Base-by-base conservation (phyloP, 176 grass and related monocot species). In the Carex littledalei region DNA sequence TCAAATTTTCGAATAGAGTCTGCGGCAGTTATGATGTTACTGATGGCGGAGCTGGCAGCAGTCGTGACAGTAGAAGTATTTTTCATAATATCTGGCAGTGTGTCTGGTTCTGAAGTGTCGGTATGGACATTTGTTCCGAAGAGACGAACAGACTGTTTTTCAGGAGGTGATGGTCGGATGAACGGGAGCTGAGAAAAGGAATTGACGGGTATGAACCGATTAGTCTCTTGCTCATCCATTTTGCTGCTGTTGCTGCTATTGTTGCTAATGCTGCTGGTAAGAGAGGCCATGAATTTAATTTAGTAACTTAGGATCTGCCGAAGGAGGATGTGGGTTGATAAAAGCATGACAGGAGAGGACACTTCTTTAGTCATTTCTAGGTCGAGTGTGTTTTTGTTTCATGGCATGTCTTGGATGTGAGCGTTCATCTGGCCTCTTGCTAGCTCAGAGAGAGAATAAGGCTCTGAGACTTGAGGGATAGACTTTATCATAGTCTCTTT, bases 141-240 rank as follows among this genome's bases (percentile, higher is more conserved):
- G 87, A 99, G 90, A 66, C 96, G 96, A 83, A 99, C 94, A 64
- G 84, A 87, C 69, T 89, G 41, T 47, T 86, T 90, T 34, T 92
- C 88, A 61, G 85, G 88, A 14, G 87, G 67, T 3, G 76, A 86
- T 0, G 91, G 80, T 3, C 91, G 93, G 10, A 90, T 90, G 85
- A 98, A 98, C 0, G 96, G 93, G 17, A 99, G 77, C 85, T 99
- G 90, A 1, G 96, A 91, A 87, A 99, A 99, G 80, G 96, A 92
- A 21, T 91, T 90, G 7, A 95, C 88, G 34, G 87, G 86, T 69
- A 85, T 86, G 78, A 95, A 98, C 57, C 78, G 92, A 70, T 26
- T 9, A 17, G 88, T 41, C 71, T 98, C 96, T 80, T 78, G 81
- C n/a, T 90, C 41, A 79, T 84, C 91, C 84, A 87, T 90, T 24